These are phyloP conservation scores for Excoecaria agallocha DNA, from an alignment of 345 rosid genomes.

Conservation along the genomic window DNA sequence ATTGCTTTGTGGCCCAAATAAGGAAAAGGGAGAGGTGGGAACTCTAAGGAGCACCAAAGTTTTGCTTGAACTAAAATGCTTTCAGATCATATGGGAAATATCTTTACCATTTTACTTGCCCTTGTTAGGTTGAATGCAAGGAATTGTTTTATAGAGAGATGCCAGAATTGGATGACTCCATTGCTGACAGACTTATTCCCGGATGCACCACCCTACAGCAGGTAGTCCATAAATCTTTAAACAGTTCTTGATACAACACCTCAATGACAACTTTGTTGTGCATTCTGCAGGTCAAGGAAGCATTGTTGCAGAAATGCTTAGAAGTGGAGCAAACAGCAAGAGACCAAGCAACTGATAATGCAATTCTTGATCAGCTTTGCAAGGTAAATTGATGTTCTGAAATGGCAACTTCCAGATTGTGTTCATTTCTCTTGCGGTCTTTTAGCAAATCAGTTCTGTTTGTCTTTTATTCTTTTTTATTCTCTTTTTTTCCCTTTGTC, in stretches of 20 bases:
- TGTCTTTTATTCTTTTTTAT: not conserved
- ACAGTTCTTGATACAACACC: not conserved
- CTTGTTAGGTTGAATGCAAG: slow-evolving; percentile 69
- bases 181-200: slow-evolving; percentile 79
- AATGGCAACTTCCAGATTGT: slow-evolving; percentile 14
- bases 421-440: too few relatives aligned
- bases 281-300: slow-evolving; percentile 66
- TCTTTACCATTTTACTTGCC: not conserved
- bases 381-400: slow-evolving; percentile 41
- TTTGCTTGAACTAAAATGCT: not conserved
- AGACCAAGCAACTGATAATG: slow-evolving; percentile 94
- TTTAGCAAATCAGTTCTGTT: not conserved
- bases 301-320: slow-evolving; percentile 59
- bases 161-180: slow-evolving; percentile 71
- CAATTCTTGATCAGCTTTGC: slow-evolving; percentile 79
- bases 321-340: slow-evolving; percentile 74
- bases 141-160: slow-evolving; percentile 83
- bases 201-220: slow-evolving; percentile 75
- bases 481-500: not conserved
- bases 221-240: slow-evolving; percentile 37
- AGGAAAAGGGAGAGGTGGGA: too few relatives aligned
- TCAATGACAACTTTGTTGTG: slow-evolving; percentile 5
- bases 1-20: not conserved
- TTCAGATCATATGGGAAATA: not conserved
- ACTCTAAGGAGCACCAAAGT: not conserved